Percentiles rank a stretch among this genome's conserved stretches.
These are phyloP conservation scores for Apiospora aurea DNA, from an alignment of 2,329 filamentous ascomycete genomes.

Conservation along the genomic window DNA sequence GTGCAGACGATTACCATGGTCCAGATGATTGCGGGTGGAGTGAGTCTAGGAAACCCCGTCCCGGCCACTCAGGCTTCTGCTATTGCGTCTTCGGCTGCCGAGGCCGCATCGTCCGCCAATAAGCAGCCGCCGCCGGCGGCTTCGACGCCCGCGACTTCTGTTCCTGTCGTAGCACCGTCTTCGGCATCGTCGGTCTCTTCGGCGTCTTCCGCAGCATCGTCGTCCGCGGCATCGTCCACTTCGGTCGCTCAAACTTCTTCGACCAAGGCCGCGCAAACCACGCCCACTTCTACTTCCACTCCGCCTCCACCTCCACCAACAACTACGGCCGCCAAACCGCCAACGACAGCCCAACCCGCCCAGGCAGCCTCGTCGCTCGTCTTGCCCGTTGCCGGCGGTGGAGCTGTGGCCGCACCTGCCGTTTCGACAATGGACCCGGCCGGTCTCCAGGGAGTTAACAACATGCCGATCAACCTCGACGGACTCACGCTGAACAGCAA, in stretches of 20 bases:
- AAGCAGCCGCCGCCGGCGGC: conserved; percentile 29
- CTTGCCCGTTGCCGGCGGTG: conserved; percentile 28
- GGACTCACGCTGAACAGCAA: conserved; percentile 36
- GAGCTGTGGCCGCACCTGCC: conserved; percentile 28
- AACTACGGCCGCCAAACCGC: not conserved
- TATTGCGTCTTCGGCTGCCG: conserved; percentile 38
- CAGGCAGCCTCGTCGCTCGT: conserved; percentile 31
- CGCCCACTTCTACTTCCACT: not conserved
- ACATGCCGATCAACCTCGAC: conserved; percentile 38
- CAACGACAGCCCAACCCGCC: not conserved
- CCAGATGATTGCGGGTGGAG: conserved; percentile 41
- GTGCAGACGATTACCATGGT: conserved; percentile 38
- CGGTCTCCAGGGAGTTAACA: conserved; percentile 33
- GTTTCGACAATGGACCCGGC: conserved; percentile 35
- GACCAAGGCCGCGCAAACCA: not conserved
- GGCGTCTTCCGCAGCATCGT: conserved; percentile 3
- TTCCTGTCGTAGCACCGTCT: conserved; percentile 13
- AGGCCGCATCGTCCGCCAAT: conserved; percentile 32
- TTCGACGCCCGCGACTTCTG: conserved; percentile 23
- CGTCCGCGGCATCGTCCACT: conserved; percentile 2
- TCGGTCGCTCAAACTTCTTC: conserved; percentile 3
- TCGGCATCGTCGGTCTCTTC: conserved; percentile 14
- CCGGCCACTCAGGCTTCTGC: conserved; percentile 34
- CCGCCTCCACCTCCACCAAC: not conserved
- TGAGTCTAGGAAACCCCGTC: conserved; percentile 32